phyloP scores from a whole-genome alignment of 495 filamentous ascomycete genomes.

The Chlorociboria aeruginascens region DNA sequence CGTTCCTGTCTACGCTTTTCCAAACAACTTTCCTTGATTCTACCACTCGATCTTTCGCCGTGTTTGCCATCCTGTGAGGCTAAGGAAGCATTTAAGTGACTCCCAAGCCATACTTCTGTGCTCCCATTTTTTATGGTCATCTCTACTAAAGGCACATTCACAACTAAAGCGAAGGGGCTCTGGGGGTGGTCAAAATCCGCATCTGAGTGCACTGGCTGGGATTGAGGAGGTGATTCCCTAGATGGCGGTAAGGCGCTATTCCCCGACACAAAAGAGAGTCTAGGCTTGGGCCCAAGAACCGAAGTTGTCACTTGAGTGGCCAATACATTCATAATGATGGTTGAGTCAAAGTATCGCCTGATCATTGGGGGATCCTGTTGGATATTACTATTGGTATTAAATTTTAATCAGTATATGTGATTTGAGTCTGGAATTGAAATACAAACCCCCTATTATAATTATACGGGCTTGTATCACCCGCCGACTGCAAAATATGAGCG shows the following conservation, averaged over 20 bases:
- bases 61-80: slow-evolving; percentile 34
- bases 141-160: slow-evolving; percentile 41
- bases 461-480: slow-evolving; percentile 26
- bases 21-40: slow-evolving; percentile 31
- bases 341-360: slow-evolving; percentile 26
- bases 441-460: slow-evolving; percentile 23
- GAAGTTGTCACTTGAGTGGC: slow-evolving; percentile 36
- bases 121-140: slow-evolving; percentile 43
- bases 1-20: slow-evolving; percentile 26
- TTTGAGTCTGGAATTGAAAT: background rate
- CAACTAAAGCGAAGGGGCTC: slow-evolving; percentile 40
- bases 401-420: background rate
- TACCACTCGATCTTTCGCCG: slow-evolving; percentile 36
- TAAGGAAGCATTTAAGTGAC: slow-evolving; percentile 24
- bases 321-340: slow-evolving; percentile 32
- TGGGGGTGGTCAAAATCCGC: slow-evolving; percentile 42
- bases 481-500: slow-evolving; percentile 27
- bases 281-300: slow-evolving; percentile 36
- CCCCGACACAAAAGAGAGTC: slow-evolving; percentile 38
- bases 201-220: slow-evolving; percentile 43
- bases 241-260: slow-evolving; percentile 41
- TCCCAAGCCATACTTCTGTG: slow-evolving; percentile 51
- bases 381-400: slow-evolving; percentile 25
- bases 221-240: slow-evolving; percentile 21
- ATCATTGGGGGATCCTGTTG: slow-evolving; percentile 41